These are phyloP conservation scores for Pelargonium myrrhifolium DNA, from an alignment of 441 rosid genomes.

Conservation along the genomic window DNA sequence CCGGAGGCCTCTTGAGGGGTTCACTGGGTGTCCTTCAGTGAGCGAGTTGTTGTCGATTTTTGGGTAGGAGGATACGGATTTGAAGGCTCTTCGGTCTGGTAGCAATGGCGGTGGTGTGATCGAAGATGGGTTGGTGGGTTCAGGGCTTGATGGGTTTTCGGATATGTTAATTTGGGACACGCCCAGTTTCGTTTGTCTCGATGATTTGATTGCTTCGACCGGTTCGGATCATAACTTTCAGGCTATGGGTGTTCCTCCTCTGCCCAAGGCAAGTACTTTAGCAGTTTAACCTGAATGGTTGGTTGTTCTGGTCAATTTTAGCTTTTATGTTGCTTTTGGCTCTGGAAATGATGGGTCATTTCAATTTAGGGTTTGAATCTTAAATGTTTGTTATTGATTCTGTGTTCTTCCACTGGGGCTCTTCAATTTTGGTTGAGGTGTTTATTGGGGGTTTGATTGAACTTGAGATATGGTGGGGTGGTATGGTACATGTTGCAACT, in stretches of 20 bases:
- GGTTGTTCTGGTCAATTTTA: no score
- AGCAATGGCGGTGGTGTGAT: constrained; percentile 2
- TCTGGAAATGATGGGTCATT: no score
- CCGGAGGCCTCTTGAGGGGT: constrained; percentile 73
- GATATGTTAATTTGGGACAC: constrained; percentile 40
- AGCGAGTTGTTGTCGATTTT: constrained; percentile 16
- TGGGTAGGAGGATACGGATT: constrained; percentile 16
- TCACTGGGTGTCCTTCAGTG: constrained; percentile 54
- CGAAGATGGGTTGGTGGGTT: constrained; percentile 6
- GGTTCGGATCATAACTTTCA: constrained; percentile 34
- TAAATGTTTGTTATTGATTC: no score
- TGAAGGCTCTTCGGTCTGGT: background rate
- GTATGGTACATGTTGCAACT: background rate
- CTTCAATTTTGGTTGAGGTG: background rate
- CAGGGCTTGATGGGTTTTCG: constrained; percentile 30
- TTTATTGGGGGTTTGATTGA: background rate
- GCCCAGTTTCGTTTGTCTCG: constrained; percentile 22
- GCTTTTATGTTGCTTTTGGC: no score
- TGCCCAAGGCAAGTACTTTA: constrained; percentile 4
- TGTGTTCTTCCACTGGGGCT: no score
- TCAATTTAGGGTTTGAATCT: no score
- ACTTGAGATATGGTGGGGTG: background rate
- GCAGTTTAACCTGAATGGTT: no score
- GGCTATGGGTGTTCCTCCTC: constrained; percentile 8
- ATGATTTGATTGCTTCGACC: constrained; percentile 18